Evolutionary conservation across 257 asterid genomes (phyloP).

Genomic region (Fraxinus excelsior): DNA sequence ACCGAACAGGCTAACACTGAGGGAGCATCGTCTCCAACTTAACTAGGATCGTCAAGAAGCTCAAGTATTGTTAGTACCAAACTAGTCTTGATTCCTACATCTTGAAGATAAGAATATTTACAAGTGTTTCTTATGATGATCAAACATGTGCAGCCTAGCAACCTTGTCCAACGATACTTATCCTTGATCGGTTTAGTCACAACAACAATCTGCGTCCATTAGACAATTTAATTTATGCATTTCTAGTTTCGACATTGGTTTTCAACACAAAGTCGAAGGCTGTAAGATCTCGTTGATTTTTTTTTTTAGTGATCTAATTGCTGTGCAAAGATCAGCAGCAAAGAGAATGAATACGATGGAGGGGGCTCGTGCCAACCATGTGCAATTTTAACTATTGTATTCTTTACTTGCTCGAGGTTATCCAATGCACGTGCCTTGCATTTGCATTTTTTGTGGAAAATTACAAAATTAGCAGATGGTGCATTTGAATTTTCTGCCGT

Average conservation of each 20-base stretch:
- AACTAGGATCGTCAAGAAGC: constrained; percentile 85
- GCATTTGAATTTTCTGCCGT: no score
- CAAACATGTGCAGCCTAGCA: constrained; percentile 83
- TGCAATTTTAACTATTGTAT: not conserved
- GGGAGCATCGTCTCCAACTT: constrained; percentile 93
- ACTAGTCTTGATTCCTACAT: constrained; percentile 53
- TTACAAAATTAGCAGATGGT: no score
- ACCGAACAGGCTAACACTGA: constrained; percentile 73
- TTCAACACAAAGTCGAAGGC: no score
- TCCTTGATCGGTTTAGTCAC: constrained; percentile 66
- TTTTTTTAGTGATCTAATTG: no score
- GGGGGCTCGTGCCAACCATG: not conserved
- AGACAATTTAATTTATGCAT: no score
- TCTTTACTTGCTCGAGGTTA: not conserved
- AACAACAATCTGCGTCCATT: no score
- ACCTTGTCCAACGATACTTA: constrained; percentile 72
- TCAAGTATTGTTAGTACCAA: constrained; percentile 63
- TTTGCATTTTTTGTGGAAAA: no score
- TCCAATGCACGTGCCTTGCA: not conserved
- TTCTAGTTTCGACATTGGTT: no score
- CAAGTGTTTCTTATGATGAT: constrained; percentile 63
- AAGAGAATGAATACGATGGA: not conserved
- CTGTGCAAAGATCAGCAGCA: not conserved
- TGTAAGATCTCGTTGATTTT: no score
- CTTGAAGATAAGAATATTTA: constrained; percentile 64